Evolutionary conservation across 1,284 basidiomycete genomes (phyloP).

Genomic region (Sporisorium exsertum): DNA sequence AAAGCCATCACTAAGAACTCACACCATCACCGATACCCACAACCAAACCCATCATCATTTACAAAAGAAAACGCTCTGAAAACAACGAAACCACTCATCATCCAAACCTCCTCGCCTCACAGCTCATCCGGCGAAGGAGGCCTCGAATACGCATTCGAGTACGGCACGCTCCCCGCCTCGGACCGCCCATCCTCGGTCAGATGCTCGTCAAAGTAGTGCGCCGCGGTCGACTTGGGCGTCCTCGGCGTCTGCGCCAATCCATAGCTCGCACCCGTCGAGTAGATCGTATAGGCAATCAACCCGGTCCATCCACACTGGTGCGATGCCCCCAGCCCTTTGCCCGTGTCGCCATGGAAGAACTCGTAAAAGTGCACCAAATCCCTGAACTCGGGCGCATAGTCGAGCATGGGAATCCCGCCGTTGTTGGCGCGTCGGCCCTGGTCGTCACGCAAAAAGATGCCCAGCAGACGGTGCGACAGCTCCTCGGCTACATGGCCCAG

Average conservation of each 20-base stretch:
- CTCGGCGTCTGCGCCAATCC: slow-evolving; percentile 64
- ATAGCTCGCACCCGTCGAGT: slow-evolving; percentile 75
- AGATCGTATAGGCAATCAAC: slow-evolving; percentile 64
- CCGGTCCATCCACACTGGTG: slow-evolving; percentile 95
- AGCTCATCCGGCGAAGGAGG: slow-evolving; percentile 65
- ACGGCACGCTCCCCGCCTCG: slow-evolving; percentile 55
- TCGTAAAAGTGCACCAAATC: slow-evolving; percentile 97
- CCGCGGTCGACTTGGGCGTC: slow-evolving; percentile 87
- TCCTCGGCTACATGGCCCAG: slow-evolving; percentile 92
- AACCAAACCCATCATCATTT: slow-evolving; percentile 9
- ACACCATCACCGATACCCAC: neutral
- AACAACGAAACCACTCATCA: neutral
- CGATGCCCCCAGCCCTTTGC: slow-evolving; percentile 86
- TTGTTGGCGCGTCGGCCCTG: slow-evolving; percentile 89
- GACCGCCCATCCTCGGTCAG: slow-evolving; percentile 60
- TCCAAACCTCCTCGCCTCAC: slow-evolving; percentile 7
- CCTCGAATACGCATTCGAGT: slow-evolving; percentile 52
- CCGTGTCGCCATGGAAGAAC: slow-evolving; percentile 95
- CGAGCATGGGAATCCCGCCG: slow-evolving; percentile 86
- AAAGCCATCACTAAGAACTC: neutral
- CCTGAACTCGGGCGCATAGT: slow-evolving; percentile 93
- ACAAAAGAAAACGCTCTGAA: neutral
- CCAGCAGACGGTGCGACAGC: slow-evolving; percentile 95
- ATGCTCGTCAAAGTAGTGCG: slow-evolving; percentile 81
- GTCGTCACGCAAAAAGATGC: slow-evolving; percentile 91